These are phyloP conservation scores for Monotropa hypopitys DNA, from an alignment of 179 eudicot genomes.

Conservation along the genomic window DNA sequence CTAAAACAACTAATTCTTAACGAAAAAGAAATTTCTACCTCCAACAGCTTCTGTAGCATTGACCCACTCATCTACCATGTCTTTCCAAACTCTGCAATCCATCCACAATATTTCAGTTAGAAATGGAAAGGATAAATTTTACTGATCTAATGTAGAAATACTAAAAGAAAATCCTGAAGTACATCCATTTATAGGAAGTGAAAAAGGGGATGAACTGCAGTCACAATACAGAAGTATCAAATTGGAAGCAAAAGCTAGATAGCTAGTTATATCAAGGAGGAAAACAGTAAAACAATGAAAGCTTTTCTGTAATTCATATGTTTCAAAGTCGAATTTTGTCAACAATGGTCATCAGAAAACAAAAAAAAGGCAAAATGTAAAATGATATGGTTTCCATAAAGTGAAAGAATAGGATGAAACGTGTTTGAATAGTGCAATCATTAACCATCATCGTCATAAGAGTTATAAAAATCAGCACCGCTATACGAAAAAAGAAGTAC, in stretches of 20 bases:
- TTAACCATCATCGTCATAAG: neutral
- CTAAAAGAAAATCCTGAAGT: neutral
- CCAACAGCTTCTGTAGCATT: constrained; percentile 38
- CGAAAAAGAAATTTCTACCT: constrained; percentile 25
- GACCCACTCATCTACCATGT: constrained; percentile 71
- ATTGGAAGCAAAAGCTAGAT: neutral
- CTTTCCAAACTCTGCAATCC: constrained; percentile 60
- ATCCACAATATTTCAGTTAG: constrained; percentile 5
- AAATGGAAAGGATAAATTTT: neutral
- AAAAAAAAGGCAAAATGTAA: neutral
- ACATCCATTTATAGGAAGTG: neutral
- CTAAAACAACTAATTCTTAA: neutral
- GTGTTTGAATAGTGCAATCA: neutral
- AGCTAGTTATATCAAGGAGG: neutral
- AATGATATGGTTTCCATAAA: neutral
- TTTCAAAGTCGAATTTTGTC: neutral
- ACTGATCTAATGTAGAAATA: neutral
- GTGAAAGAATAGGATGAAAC: neutral
- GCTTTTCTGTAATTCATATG: neutral
- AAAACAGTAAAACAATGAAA: neutral
- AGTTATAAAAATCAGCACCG: neutral
- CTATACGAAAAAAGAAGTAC: neutral
- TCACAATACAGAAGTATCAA: neutral
- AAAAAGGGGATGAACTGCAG: neutral
- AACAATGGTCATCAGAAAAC: too few species aligned